Base-by-base conservation (phyloP, 306 rosid species). In the Trifolium dubium region DNA sequence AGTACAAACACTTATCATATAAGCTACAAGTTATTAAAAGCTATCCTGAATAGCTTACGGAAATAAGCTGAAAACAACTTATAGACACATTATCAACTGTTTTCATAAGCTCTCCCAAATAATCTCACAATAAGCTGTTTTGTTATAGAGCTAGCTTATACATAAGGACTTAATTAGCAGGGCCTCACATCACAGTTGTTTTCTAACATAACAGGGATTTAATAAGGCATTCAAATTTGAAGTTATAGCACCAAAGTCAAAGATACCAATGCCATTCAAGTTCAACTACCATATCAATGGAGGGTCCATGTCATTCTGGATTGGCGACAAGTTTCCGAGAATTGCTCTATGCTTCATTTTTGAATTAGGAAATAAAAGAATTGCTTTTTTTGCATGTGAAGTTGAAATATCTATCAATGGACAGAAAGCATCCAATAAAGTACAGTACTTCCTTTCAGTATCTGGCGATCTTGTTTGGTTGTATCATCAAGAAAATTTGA, bases 251-350 rank as follows among this genome's bases (percentile, higher is more conserved):
- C 75, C 83, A 58, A 68, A 64, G 64, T 39, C 79, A 28, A 30
- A 4, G 31, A 28, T 49, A 37, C 75, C 49, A 17, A 11, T 67
- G 69, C 39, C 32, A 49, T 49, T 79, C 47, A 51, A 59, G 32
- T 67, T 79, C 47, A 61, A 67, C 58, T 69, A 39, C 67, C 64
- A 23, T 4, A 59, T 75, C 47, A 12, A 66, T 19, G 79, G 64
- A 67, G 75, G 79, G 23, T 67, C 71, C 56, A 3, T 79, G 46
- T 73, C 83, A 73, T 79, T 79, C 44, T 79, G 51, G 67, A 53
- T 66, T 46, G 79, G 79, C 69, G 70, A 80, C 11, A 41, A 67
- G 17, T 67, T 80, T 40, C 79, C 76, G 4, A 74, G 66, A 59
- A 67, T 47, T 39, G 39, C 79, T 60, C 10, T 80, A 13, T 79